Evolutionary conservation across 305 asterid genomes (phyloP).

Genomic region (Rubia tinctorum): DNA sequence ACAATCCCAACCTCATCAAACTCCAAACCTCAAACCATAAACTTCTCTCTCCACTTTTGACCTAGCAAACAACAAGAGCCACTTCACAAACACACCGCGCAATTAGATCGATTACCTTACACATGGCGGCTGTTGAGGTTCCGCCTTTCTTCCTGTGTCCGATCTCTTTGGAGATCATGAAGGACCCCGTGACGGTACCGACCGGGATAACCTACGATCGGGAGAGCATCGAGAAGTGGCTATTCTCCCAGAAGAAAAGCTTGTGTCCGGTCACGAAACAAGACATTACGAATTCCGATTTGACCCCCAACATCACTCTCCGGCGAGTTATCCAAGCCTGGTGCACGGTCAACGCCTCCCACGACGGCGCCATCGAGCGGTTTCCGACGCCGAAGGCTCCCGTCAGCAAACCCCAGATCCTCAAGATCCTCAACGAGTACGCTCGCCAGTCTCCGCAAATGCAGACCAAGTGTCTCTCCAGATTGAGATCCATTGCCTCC

Average conservation of each 20-base stretch:
- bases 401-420: slow-evolving; percentile 36
- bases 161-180: slow-evolving; percentile 71
- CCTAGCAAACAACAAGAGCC: too few species aligned
- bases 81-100: too few species aligned
- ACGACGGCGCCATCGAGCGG: slow-evolving; percentile 34
- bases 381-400: slow-evolving; percentile 44
- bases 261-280: slow-evolving; percentile 73
- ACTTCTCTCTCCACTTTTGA: slow-evolving; percentile 2
- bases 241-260: slow-evolving; percentile 39
- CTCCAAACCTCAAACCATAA: slow-evolving; percentile 23
- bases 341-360: slow-evolving; percentile 63
- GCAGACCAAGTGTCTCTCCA: slow-evolving; percentile 36
- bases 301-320: slow-evolving; percentile 77
- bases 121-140: slow-evolving; percentile 42
- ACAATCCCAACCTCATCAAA: slow-evolving; percentile 6
- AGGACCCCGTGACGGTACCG: slow-evolving; percentile 62
- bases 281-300: slow-evolving; percentile 27
- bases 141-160: slow-evolving; percentile 84
- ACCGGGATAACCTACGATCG: slow-evolving; percentile 94
- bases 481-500: slow-evolving; percentile 51
- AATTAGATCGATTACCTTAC: too few species aligned
- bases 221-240: slow-evolving; percentile 73
- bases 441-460: slow-evolving; percentile 22
- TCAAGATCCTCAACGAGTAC: slow-evolving; percentile 50
- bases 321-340: slow-evolving; percentile 80